Evolutionary conservation across 116 monocot species (phyloP).

Genomic region (Iris pallida): DNA sequence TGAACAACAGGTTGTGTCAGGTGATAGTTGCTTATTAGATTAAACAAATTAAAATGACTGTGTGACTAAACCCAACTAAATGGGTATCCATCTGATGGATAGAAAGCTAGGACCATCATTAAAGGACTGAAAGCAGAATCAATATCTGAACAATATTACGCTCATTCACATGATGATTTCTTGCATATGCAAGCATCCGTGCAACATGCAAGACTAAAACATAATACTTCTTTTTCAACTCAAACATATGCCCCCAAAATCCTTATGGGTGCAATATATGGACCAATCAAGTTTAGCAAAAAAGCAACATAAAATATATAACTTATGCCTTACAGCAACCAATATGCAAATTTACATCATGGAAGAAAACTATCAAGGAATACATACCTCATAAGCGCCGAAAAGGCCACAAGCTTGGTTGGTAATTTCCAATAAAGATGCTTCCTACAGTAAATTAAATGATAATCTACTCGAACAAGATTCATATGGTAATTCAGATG

Average conservation of each 20-base stretch:
- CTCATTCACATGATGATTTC: too few species aligned
- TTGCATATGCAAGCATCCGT: too few species aligned
- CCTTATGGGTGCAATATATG: background rate
- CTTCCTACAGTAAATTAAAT: constrained; percentile 59
- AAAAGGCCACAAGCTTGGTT: constrained; percentile 92
- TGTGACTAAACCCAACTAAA: too few species aligned
- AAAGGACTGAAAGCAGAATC: too few species aligned
- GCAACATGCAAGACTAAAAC: too few species aligned
- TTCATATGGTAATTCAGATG: background rate
- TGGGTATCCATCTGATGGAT: too few species aligned
- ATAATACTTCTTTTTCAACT: background rate
- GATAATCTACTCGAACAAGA: background rate
- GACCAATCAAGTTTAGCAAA: background rate
- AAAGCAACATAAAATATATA: background rate
- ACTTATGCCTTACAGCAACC: background rate
- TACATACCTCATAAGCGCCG: constrained; percentile 64
- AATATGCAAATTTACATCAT: background rate
- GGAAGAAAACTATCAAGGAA: background rate
- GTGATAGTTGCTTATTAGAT: too few species aligned
- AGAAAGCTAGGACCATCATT: too few species aligned
- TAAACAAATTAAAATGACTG: too few species aligned
- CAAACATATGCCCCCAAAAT: background rate
- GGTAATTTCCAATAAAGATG: constrained; percentile 84
- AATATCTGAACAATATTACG: too few species aligned
- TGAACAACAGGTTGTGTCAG: too few species aligned